Conservation (phyloP, 805 yeast genomes). For the Torulaspora microellipsoides region DNA sequence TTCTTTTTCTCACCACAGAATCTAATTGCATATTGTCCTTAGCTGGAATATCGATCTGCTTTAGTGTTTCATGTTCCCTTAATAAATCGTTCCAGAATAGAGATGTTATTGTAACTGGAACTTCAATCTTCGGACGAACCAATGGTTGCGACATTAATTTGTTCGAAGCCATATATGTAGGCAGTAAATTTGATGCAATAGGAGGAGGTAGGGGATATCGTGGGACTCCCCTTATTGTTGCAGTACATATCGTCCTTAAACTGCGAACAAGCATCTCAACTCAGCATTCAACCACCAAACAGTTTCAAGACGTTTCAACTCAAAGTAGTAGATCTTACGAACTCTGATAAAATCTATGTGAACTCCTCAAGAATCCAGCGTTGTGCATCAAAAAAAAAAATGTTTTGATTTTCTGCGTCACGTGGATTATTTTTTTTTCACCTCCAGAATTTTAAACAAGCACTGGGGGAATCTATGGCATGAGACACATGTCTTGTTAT, state of each 20-base stretch:
- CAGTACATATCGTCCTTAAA: conserved; percentile 8
- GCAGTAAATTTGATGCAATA: background rate
- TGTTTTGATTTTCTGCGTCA: no score
- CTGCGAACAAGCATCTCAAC: conserved; percentile 11
- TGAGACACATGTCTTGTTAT: no score
- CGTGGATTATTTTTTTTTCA: no score
- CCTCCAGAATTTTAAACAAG: no score
- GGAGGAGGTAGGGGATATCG: background rate
- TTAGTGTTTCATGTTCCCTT: background rate
- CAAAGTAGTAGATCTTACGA: no score
- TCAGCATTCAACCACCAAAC: background rate
- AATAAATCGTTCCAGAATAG: background rate
- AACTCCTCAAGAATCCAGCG: no score
- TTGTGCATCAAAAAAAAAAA: no score
- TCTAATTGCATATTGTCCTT: conserved; percentile 42
- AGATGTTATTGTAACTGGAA: conserved; percentile 1
- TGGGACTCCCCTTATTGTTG: background rate
- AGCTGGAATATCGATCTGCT: background rate
- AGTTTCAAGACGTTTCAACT: background rate
- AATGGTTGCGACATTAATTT: background rate
- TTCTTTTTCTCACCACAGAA: conserved; percentile 77
- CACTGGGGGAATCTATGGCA: no score
- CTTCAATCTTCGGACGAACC: background rate
- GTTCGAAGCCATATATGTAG: background rate
- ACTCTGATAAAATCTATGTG: no score